Percentiles rank a stretch among this genome's conserved stretches.
phyloP scores from a whole-genome alignment of 768 basidiomycete genomes.

The Phaeotremella fagi region DNA sequence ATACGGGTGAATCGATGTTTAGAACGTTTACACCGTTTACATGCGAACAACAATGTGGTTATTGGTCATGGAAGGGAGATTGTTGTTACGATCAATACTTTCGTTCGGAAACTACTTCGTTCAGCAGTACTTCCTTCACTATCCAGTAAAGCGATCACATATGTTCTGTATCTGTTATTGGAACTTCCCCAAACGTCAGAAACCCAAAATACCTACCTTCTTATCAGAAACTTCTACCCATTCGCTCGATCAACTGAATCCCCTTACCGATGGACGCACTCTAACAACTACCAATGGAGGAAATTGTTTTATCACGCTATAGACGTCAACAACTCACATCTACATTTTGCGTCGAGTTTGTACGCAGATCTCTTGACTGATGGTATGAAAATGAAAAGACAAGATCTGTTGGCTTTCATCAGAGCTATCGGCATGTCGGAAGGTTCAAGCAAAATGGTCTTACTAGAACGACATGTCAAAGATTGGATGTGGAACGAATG shows the following conservation, averaged over 20 bases:
- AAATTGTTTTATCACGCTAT: slow-evolving; percentile 18
- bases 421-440: slow-evolving; percentile 10
- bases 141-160: background rate
- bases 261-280: slow-evolving; percentile 16
- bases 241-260: slow-evolving; percentile 6
- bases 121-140: background rate
- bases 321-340: slow-evolving; percentile 5
- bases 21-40: background rate
- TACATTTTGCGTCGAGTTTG: slow-evolving; percentile 32
- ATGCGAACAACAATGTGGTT: too few relatives aligned
- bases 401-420: slow-evolving; percentile 24
- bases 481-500: slow-evolving; percentile 23
- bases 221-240: slow-evolving; percentile 19
- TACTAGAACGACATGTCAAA: slow-evolving; percentile 33
- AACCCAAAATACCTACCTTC: slow-evolving; percentile 14
- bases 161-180: slow-evolving; percentile 1
- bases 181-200: too few relatives aligned
- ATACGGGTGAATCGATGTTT: background rate
- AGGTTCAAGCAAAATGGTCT: slow-evolving; percentile 15
- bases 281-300: slow-evolving; percentile 9
- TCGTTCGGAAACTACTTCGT: background rate
- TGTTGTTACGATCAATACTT: too few relatives aligned
- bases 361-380: slow-evolving; percentile 33
- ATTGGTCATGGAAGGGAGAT: too few relatives aligned
- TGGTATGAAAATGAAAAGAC: slow-evolving; percentile 3